Evolutionary conservation across 2,329 filamentous ascomycete genomes (phyloP).

Genomic region (Xylariomycetidae sp.): DNA sequence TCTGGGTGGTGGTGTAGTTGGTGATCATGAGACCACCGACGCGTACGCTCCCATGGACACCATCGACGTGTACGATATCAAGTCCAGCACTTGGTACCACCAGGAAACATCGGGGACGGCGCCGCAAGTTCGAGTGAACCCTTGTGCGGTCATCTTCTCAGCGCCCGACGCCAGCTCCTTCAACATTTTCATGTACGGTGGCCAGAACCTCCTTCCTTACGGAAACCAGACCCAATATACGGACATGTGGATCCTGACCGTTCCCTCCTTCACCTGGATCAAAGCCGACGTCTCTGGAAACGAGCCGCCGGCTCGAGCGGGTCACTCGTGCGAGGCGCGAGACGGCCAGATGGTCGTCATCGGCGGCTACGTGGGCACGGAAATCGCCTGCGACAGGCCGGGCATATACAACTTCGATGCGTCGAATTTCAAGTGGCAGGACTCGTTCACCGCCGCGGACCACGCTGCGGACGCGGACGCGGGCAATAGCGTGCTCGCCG

Average conservation of each 20-base stretch:
- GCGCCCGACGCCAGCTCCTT: slow-evolving; percentile 70
- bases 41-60: slow-evolving; percentile 54
- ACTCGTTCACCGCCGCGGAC: slow-evolving; percentile 55
- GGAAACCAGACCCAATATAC: slow-evolving; percentile 56
- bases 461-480: slow-evolving; percentile 41
- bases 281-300: slow-evolving; percentile 50
- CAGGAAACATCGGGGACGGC: slow-evolving; percentile 62
- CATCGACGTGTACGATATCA: slow-evolving; percentile 74
- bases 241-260: slow-evolving; percentile 70
- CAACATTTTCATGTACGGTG: slow-evolving; percentile 75
- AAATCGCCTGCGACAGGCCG: slow-evolving; percentile 60
- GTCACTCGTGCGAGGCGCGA: slow-evolving; percentile 65
- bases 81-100: slow-evolving; percentile 66
- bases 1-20: slow-evolving; percentile 61
- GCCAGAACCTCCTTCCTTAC: slow-evolving; percentile 65
- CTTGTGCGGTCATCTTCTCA: slow-evolving; percentile 64
- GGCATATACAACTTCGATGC: slow-evolving; percentile 72
- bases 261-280: slow-evolving; percentile 72
- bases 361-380: slow-evolving; percentile 61
- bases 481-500: slow-evolving; percentile 49
- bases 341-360: slow-evolving; percentile 67
- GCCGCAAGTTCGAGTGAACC: slow-evolving; percentile 64
- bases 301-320: slow-evolving; percentile 56
- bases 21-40: slow-evolving; percentile 38
- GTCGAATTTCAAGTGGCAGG: slow-evolving; percentile 58